Conservation (phyloP, 164 flowering plant species). For the Warburgia ugandensis region DNA sequence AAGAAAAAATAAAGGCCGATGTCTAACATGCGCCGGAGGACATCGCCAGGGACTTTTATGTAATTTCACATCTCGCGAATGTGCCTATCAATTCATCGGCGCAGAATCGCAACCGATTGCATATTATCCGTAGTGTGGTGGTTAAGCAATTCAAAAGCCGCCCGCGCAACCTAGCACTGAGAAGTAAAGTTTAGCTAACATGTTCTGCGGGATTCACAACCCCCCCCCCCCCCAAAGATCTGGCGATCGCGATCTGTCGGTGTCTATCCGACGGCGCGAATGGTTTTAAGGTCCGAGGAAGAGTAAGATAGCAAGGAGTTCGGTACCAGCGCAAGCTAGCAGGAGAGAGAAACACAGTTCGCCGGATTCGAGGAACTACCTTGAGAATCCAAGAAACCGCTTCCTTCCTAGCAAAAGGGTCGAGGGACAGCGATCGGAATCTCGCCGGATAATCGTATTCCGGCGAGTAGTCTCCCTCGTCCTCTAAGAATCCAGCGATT, state of each 20-base stretch:
- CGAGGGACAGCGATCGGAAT: slow-evolving; percentile 45
- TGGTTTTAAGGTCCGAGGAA: neutral
- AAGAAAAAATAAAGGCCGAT: neutral
- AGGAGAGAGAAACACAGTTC: neutral
- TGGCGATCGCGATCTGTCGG: neutral
- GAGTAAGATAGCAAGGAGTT: neutral
- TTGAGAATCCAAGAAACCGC: slow-evolving; percentile 92
- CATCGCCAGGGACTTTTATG: neutral
- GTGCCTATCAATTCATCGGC: no score
- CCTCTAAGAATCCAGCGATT: slow-evolving; percentile 49
- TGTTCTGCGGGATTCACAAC: slow-evolving; percentile 1
- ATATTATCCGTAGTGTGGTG: no score
- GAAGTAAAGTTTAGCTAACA: no score
- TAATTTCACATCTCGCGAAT: neutral
- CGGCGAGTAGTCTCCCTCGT: slow-evolving; percentile 56
- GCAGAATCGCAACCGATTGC: no score
- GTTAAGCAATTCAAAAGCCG: no score
- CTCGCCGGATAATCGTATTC: slow-evolving; percentile 44
- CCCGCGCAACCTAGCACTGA: no score
- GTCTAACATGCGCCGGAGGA: neutral
- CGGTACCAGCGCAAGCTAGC: slow-evolving; percentile 1
- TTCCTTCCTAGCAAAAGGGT: slow-evolving; percentile 53
- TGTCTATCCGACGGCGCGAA: neutral
- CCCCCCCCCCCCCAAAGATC: no score
- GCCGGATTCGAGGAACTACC: slow-evolving; percentile 32